Evolutionary conservation across 805 yeast species (phyloP).

Genomic region (Yarrowia sp.): DNA sequence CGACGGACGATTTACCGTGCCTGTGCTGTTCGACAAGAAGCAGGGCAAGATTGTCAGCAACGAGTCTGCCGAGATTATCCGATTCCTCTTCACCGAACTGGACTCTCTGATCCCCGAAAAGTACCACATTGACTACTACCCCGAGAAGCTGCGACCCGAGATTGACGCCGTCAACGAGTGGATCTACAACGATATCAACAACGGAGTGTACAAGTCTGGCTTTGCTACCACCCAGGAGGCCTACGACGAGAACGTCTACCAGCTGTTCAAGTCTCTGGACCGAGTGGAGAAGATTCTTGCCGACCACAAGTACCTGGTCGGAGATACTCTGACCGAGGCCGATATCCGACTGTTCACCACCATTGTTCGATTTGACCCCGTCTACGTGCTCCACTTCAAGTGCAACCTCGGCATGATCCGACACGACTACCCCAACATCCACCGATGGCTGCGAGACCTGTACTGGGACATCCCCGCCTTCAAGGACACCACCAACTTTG

Average conservation of each 20-base stretch:
- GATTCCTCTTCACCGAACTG: constrained; percentile 81
- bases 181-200: constrained; percentile 85
- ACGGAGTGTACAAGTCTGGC: constrained; percentile 93
- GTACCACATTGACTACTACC: constrained; percentile 66
- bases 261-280: constrained; percentile 71
- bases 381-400: constrained; percentile 94
- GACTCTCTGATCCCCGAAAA: constrained; percentile 55
- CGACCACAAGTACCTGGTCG: constrained; percentile 58
- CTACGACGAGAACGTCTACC: constrained; percentile 70
- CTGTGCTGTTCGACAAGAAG: constrained; percentile 90
- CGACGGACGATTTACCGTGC: constrained; percentile 87
- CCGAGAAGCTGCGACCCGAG: constrained; percentile 57
- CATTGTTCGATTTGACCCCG: constrained; percentile 88
- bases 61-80: constrained; percentile 87
- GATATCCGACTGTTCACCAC: constrained; percentile 89
- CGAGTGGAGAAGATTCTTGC: constrained; percentile 68
- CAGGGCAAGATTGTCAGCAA: constrained; percentile 84
- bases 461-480: constrained; percentile 83
- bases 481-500: constrained; percentile 79
- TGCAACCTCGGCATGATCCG: constrained; percentile 86
- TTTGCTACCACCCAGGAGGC: constrained; percentile 85
- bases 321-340: constrained; percentile 81
- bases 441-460: constrained; percentile 79
- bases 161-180: constrained; percentile 82
- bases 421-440: constrained; percentile 74